Evolutionary conservation across 257 asterid genomes (phyloP).

Genomic region (Plectranthus barbatus): DNA sequence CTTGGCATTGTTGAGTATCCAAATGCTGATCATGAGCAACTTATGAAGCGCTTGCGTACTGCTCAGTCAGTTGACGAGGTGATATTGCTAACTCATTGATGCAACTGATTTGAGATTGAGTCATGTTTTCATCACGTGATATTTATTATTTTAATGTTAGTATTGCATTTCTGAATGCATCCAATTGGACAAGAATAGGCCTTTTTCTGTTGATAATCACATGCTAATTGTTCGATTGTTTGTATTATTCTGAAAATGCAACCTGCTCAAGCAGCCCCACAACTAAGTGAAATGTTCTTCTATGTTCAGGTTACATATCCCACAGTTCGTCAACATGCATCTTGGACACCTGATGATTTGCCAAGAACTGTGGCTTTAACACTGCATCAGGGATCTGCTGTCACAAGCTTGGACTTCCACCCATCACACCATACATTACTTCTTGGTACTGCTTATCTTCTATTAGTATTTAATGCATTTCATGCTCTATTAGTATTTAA

Average conservation of each 20-base stretch:
- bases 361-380: slow-evolving; percentile 90
- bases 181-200: background rate
- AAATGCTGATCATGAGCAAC: slow-evolving; percentile 83
- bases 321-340: slow-evolving; percentile 69
- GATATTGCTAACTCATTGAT: slow-evolving; percentile 10
- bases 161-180: background rate
- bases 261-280: background rate
- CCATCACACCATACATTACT: slow-evolving; percentile 79
- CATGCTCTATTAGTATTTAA: background rate
- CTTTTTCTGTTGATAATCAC: background rate
- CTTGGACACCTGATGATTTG: slow-evolving; percentile 83
- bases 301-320: slow-evolving; percentile 81
- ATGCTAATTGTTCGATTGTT: slow-evolving; percentile 9
- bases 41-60: slow-evolving; percentile 91
- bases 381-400: slow-evolving; percentile 80
- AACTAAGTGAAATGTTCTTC: slow-evolving; percentile 1
- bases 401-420: slow-evolving; percentile 89
- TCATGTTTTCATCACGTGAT: background rate
- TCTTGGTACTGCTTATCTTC: slow-evolving; percentile 47
- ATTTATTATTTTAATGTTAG: slow-evolving; percentile 1
- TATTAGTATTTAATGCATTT: background rate
- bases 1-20: slow-evolving; percentile 91
- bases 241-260: background rate
- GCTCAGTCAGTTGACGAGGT: slow-evolving; percentile 98
- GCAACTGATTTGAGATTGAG: background rate